Evolutionary conservation across 179 eudicot genomes (phyloP), one percentile per base, ranked within the genome.

Genomic region (Sideroxylon spinosum): DNA sequence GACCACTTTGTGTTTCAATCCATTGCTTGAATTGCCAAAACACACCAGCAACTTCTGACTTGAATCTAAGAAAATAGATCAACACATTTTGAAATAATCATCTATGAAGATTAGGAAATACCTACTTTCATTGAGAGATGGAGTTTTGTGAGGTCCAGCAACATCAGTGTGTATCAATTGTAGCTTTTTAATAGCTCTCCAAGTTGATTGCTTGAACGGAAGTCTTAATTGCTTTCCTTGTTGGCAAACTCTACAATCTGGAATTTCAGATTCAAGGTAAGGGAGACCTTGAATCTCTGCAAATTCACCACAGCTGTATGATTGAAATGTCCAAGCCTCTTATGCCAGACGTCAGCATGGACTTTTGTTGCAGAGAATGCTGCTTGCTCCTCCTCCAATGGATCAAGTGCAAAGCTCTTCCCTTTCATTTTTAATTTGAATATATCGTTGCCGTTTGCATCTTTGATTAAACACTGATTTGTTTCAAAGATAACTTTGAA

Each of bases 41-140:
- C 14, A 65, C 69, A 4, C 6, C 17, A 65, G 44, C 70, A 12
- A 26, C 70, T 32, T 53, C 65, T 55, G 76, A 73, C 22, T 73
- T 55, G 9, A 16, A 17, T 59, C 55, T 73, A 19, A 73, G 19
- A 28, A 73, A 73, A 19, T 16, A 73, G 28, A 75, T 75, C 78
- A 75, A 37, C 55, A 60, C 78, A 75, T 75, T 59, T 32, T 29
- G 4, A 69, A 0, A 6, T 2, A 61, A 63, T 63, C 68, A 53
- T 56, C 55, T 1, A 55, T 68, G 20, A 67, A 68, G 11, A 17
- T 57, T 55, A 69, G 20, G 2, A 2, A 22, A 22, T 62, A 62
- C 0, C 5, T 3, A 12, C 29, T 62, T 2, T 32, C 32, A 0
- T 62, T 62, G 12, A 62, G 67, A 23, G 67, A 62, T 2, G 67